Percentiles rank a stretch among this genome's conserved stretches.
phyloP scores from a whole-genome alignment of 2,329 filamentous ascomycete genomes.

The Sclerotinia sclerotiorum region DNA sequence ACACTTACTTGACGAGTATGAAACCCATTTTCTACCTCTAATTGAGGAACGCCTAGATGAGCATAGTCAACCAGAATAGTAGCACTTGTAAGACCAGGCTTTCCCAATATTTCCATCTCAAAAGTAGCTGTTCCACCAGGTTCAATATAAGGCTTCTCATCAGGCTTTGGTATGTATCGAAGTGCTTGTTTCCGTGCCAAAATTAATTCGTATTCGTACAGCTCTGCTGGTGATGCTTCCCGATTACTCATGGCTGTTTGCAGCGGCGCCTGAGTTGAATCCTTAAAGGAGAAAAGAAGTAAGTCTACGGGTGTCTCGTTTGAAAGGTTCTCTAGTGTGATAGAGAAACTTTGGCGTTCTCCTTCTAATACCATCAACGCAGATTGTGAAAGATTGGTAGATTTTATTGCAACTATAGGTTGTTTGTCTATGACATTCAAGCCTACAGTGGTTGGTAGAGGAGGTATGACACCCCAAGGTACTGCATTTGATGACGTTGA shows the following conservation, averaged over 20 bases:
- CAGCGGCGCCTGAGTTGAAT: slow-evolving; percentile 78
- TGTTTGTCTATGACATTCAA: slow-evolving; percentile 78
- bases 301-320: slow-evolving; percentile 72
- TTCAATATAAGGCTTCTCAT: slow-evolving; percentile 58
- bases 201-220: slow-evolving; percentile 84
- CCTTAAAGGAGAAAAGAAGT: slow-evolving; percentile 82
- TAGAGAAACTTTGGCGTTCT: slow-evolving; percentile 72
- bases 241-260: slow-evolving; percentile 73
- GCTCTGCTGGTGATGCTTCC: slow-evolving; percentile 73
- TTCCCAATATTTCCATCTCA: slow-evolving; percentile 81
- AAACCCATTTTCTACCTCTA: slow-evolving; percentile 69
- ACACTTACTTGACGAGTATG: slow-evolving; percentile 81
- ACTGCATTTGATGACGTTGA: slow-evolving; percentile 41
- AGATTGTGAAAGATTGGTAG: slow-evolving; percentile 76
- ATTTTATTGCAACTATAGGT: slow-evolving; percentile 73
- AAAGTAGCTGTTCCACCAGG: slow-evolving; percentile 70
- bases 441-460: slow-evolving; percentile 50
- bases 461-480: slow-evolving; percentile 35
- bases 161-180: slow-evolving; percentile 52
- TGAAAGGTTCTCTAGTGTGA: slow-evolving; percentile 80
- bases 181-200: slow-evolving; percentile 72
- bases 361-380: slow-evolving; percentile 93
- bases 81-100: slow-evolving; percentile 77
- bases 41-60: slow-evolving; percentile 68
- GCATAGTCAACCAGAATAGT: slow-evolving; percentile 85